Base-by-base conservation (phyloP, 2,329 filamentous ascomycete genomes). In the Helminthosporium solani region DNA sequence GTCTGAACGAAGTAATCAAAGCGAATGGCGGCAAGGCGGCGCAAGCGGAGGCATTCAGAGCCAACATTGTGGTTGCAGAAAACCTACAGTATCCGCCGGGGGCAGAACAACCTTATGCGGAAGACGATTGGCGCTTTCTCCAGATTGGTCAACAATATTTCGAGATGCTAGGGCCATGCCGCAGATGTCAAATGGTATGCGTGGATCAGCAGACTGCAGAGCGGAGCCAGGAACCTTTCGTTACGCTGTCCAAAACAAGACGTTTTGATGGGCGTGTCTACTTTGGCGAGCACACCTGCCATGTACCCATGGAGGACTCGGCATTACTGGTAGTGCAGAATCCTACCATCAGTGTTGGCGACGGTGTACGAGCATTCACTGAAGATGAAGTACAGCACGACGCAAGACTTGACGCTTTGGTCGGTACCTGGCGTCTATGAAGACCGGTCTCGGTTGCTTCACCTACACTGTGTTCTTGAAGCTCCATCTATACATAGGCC, bases 171-270 rank as follows among this genome's bases (percentile, higher is more conserved):
- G 92, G 91, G 0, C 82, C 87, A 2, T 99, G 94, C 62, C 82
- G 90, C 49, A 78, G 94, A 48, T 99, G 94, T 59, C 90, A 96
- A 67, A 97, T 99, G 91, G 86, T 99, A 8, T 96, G 92, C 65
- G 83, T 97, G 36, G 85, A 99, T 62, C 94, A 96, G 67, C 76
- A 83, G 37, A 96, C 86, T 11, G 90, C 84, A 0, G 78, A 83
- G 52, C 87, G 84, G 66, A 83, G 84, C 53, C 83, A 90, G 52
- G 94, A 97, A 68, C 94, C 94, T 0, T 95, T 94, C 63, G 81
- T 87, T 3, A 96, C 90, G 1, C 73, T 99, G 47, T 86, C 88
- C 1, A 96, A 95, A 75, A 95, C 89, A 9, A 81, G 94, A 56
- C 82, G 88, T 46, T 84, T 89, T 53, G 84, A 88, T 41, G 89